Evolutionary conservation across 2,329 filamentous ascomycete species (phyloP), one percentile per base, ranked within the genome.

Genomic region (Trichoderma sp.): DNA sequence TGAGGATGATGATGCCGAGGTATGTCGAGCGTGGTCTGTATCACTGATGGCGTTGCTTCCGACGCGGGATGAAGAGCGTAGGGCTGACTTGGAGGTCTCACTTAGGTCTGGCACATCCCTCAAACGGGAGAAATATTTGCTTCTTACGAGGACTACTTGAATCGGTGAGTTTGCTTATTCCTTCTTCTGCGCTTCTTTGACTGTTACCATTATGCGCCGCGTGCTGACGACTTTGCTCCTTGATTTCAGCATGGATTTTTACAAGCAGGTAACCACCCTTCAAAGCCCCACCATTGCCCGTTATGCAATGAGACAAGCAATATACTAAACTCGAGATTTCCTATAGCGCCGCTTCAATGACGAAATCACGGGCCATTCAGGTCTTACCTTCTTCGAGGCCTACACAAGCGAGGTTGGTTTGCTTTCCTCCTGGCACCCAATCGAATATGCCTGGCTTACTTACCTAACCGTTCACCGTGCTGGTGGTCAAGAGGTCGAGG

Each of bases 341-440:
- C 3, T 66, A 60, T 80, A 96, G 92, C 94, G 92, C 81, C 92
- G 93, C 74, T 99, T 98, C 84, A 98, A 97, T 77, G 98, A 97
- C 84, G 94, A 97, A 83, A 97, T 98, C 78, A 98, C 95, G 14
- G 97, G 97, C 72, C 96, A 97, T 83, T 97, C 95, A 35, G 93
- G 93, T 71, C 88, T 98, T 78, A 96, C 91, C 4, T 99, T 97
- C 84, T 98, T 98, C 81, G 95, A 98, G 79, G 97, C 97, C 31
- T 89, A 96, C 35, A 92, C 94, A 84, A 97, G 95, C 85, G 95
- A 98, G 91, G 95, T 97, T 89, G 78, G 92, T 87, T 68, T 31
- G 18, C 68, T 41, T 21, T 33, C 9, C 8, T n/a, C 29, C 12
- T 21, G 9, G 27, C 24, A 1, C 21, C 31, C 1, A n/a, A 31